Evolutionary conservation across 257 asterid species (phyloP).

Genomic region (Fraxinus quadrangulata): DNA sequence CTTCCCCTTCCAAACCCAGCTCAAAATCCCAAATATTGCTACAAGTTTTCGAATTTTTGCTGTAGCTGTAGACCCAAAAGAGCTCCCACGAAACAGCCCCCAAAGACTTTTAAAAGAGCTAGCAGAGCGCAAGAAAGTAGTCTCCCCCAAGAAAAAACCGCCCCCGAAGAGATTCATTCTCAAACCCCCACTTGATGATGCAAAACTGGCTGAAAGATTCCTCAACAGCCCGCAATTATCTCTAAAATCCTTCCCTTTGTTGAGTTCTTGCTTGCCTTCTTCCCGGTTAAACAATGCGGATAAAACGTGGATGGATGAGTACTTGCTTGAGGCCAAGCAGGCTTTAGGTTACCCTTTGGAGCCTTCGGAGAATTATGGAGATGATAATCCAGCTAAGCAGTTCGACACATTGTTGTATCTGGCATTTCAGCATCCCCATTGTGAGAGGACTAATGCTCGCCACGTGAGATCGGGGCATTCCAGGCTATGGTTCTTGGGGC

Average conservation of each 20-base stretch:
- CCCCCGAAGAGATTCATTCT: constrained; percentile 85
- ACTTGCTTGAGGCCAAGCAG: constrained; percentile 83
- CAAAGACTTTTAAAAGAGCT: constrained; percentile 87
- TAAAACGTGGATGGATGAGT: constrained; percentile 88
- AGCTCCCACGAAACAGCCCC: constrained; percentile 91
- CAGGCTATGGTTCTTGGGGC: constrained; percentile 75
- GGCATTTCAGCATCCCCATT: constrained; percentile 90
- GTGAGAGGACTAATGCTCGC: constrained; percentile 85
- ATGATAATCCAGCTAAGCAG: constrained; percentile 91
- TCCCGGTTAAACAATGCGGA: constrained; percentile 77
- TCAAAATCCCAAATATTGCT: constrained; percentile 44
- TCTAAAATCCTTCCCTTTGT: constrained; percentile 71
- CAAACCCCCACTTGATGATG: constrained; percentile 86
- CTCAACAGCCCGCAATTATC: constrained; percentile 94
- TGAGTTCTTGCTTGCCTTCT: constrained; percentile 93
- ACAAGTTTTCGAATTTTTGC: constrained; percentile 45
- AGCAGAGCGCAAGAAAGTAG: constrained; percentile 67
- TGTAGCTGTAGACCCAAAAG: constrained; percentile 74
- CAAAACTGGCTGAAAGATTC: constrained; percentile 71
- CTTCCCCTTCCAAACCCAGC: constrained; percentile 58
- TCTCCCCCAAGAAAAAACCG: constrained; percentile 66
- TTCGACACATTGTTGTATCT: constrained; percentile 81
- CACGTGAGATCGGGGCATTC: constrained; percentile 90
- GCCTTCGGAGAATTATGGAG: constrained; percentile 71
- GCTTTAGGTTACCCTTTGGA: constrained; percentile 91